These are phyloP conservation scores for Sordariomycetes sp. DNA, from an alignment of 2,329 filamentous ascomycete species.

Conservation along the genomic window DNA sequence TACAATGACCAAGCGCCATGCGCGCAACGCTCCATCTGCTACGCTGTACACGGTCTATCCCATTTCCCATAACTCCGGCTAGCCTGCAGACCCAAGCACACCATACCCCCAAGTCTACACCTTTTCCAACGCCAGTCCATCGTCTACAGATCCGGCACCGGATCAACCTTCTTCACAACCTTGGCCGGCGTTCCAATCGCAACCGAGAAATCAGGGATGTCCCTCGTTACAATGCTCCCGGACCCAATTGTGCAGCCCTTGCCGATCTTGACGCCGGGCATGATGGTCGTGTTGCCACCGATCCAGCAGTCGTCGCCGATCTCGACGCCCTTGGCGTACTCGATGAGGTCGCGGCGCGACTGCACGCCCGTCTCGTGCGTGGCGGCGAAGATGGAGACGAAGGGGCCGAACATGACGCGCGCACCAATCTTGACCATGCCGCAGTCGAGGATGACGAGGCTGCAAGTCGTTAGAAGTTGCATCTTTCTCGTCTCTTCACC, in stretches of 20 bases:
- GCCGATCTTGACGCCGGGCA: constrained; percentile 39
- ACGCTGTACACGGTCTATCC: neutral
- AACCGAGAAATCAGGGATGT: constrained; percentile 31
- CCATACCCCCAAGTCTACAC: neutral
- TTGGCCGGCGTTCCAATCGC: constrained; percentile 33
- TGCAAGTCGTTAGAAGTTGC: constrained; percentile 7
- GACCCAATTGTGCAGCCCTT: constrained; percentile 36
- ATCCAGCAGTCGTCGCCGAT: constrained; percentile 44
- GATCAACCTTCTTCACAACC: constrained; percentile 31
- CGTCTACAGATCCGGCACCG: constrained; percentile 15
- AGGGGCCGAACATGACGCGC: constrained; percentile 58
- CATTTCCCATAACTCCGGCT: neutral
- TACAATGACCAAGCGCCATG: too few relatives aligned
- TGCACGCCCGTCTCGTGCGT: constrained; percentile 56
- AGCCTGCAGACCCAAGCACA: neutral
- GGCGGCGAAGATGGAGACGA: constrained; percentile 56
- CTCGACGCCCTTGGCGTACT: constrained; percentile 29
- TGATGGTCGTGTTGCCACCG: constrained; percentile 32
- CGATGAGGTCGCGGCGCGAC: constrained; percentile 29
- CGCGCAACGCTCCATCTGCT: too few relatives aligned
- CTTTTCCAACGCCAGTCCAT: neutral
- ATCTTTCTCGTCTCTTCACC: too few relatives aligned
- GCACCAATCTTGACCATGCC: constrained; percentile 56
- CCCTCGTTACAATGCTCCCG: constrained; percentile 33
- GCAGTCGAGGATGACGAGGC: constrained; percentile 57